phyloP scores from a whole-genome alignment of 345 rosid species.

The Citrus trifoliata region DNA sequence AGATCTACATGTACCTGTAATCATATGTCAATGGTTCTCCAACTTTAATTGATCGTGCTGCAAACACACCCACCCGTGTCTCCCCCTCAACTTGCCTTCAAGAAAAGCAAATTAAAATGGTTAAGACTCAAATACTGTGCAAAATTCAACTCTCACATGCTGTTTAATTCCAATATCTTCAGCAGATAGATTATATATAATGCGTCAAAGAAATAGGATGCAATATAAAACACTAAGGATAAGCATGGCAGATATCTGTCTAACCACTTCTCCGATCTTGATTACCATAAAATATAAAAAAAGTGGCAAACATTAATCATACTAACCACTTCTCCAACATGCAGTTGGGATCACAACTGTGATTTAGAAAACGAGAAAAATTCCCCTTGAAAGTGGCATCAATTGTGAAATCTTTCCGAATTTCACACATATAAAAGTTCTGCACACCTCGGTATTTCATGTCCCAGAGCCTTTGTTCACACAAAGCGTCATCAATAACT shows the following conservation, averaged over 20 bases:
- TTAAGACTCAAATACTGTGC: not conserved
- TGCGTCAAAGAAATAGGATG: not conserved
- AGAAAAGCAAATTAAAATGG: slow-evolving; percentile 2
- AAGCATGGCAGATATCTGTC: not conserved
- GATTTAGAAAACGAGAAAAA: slow-evolving; percentile 86
- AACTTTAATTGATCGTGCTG: slow-evolving; percentile 66
- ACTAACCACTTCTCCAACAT: slow-evolving; percentile 85
- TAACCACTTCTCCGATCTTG: not conserved
- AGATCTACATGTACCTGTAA: slow-evolving; percentile 57
- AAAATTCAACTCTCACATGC: no score
- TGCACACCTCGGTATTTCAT: slow-evolving; percentile 79
- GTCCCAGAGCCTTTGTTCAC: slow-evolving; percentile 98
- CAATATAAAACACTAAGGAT: not conserved
- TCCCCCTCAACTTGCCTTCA: slow-evolving; percentile 94
- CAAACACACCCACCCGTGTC: slow-evolving; percentile 90
- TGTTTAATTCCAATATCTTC: no score
- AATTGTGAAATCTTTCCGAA: slow-evolving; percentile 88
- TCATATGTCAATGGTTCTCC: slow-evolving; percentile 93
- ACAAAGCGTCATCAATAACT: slow-evolving; percentile 86
- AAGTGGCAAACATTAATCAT: not conserved
- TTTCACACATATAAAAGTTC: slow-evolving; percentile 98
- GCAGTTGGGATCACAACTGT: slow-evolving; percentile 91
- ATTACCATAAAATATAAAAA: not conserved
- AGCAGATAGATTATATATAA: not conserved
- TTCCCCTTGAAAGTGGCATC: slow-evolving; percentile 99